Evolutionary conservation across 495 filamentous ascomycete genomes (phyloP).

Genomic region (Rhizodiscina lignyota): DNA sequence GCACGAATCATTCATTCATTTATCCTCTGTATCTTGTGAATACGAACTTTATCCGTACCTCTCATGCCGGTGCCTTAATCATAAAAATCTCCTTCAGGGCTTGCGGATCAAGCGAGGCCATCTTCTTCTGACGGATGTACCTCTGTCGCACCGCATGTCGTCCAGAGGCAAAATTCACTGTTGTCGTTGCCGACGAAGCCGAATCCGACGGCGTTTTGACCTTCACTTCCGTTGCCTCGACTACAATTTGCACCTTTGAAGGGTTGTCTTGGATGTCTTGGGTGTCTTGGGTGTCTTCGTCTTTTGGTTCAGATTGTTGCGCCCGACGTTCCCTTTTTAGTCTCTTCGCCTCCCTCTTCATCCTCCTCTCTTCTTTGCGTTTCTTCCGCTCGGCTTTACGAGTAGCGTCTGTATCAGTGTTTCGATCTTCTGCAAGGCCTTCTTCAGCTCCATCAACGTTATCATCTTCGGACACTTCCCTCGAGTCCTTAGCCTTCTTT

Average conservation of each 20-base stretch:
- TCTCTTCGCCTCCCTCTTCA: slow-evolving; percentile 17
- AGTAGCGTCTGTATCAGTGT: not conserved
- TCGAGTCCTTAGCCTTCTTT: not conserved
- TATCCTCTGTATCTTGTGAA: too few species aligned
- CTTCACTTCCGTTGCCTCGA: not conserved
- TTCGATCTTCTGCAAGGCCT: not conserved
- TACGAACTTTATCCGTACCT: too few species aligned
- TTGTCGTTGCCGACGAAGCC: slow-evolving; percentile 26
- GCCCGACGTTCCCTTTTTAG: slow-evolving; percentile 24
- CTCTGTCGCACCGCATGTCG: slow-evolving; percentile 49
- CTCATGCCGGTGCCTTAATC: slow-evolving; percentile 6
- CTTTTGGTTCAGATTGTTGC: slow-evolving; percentile 13
- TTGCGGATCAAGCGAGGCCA: slow-evolving; percentile 51
- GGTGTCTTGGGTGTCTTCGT: too few species aligned
- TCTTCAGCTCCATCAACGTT: slow-evolving; percentile 12
- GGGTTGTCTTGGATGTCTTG: too few species aligned
- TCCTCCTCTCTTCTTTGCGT: slow-evolving; percentile 3
- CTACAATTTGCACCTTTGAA: too few species aligned
- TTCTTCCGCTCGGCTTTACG: slow-evolving; percentile 1
- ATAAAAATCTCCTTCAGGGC: slow-evolving; percentile 48
- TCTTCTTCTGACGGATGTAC: slow-evolving; percentile 64
- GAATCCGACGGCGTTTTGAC: slow-evolving; percentile 9
- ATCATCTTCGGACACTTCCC: slow-evolving; percentile 1
- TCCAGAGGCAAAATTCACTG: slow-evolving; percentile 14
- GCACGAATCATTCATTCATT: too few species aligned